Evolutionary conservation across 768 basidiomycete species (phyloP), one percentile per base, ranked within the genome.

Genomic region (Cystofilobasidium macerans): DNA sequence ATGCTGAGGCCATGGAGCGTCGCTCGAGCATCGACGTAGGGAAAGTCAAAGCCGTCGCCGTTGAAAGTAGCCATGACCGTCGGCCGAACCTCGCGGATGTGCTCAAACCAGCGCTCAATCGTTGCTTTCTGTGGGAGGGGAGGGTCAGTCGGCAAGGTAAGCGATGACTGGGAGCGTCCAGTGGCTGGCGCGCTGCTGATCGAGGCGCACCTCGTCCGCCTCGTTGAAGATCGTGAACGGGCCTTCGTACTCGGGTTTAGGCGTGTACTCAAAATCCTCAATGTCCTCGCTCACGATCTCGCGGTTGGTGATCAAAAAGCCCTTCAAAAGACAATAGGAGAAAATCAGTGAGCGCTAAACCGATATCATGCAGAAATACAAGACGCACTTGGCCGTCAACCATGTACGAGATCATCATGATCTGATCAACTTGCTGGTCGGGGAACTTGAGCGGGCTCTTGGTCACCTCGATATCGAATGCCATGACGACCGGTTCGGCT

Each of bases 391-490:
- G 89, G 0, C 92, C 94, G 74, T 99, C 95, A 22, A 99, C 80
- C 93, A 99, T 98, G 77, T 98, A 99, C 51, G 95, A 99, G 69
- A 99, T 98, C 95, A 99, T 99, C 94, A 99, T 99, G 72, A 99
- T 91, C 75, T 97, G 93, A 78, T 98, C 95, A 30, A 89, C 86
- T 9, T 84, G 83, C 71, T 92, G 87, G 78, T 98, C 95, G 0
- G 95, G 94, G 74, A 98, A 98, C 77, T 98, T 98, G 72, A 98
- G 84, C n/a, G 95, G 94, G n/a, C 89, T 87, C 78, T 99, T 99
- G 1, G 93, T 94, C 22, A 90, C 93, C 76, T 99, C 95, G 73
- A 99, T 99, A 84, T 98, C 95, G 75, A 81, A 99, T 0, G 95
- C 95, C 89, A 99, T 87, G 61, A 99, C 92, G 48, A 99, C 92